These are phyloP conservation scores for Ceratobasidium sp. DNA, from an alignment of 1,284 basidiomycete species.

Conservation along the genomic window DNA sequence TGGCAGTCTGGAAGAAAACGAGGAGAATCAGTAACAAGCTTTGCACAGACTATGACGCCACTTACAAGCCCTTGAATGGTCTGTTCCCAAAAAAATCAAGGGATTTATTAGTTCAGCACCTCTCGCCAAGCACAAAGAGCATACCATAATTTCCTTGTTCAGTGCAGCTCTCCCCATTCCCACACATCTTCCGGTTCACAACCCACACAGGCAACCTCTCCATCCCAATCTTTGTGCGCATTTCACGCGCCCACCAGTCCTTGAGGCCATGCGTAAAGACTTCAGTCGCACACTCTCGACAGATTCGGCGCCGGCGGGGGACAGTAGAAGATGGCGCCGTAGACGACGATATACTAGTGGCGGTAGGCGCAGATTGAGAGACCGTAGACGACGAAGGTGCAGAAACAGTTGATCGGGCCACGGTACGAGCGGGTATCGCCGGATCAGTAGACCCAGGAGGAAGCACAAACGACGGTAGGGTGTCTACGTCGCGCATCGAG, in stretches of 20 bases:
- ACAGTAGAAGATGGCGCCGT: not conserved
- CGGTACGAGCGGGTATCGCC: not conserved
- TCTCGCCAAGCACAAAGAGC: not conserved
- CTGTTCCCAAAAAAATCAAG: not conserved
- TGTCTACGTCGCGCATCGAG: conserved; percentile 33
- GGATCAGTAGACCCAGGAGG: conserved; percentile 13
- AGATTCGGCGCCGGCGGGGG: conserved; percentile 31
- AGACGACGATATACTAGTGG: not conserved
- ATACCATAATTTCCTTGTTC: conserved; percentile 34
- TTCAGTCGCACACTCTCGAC: conserved; percentile 36
- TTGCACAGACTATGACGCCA: not conserved
- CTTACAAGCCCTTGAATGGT: conserved; percentile 40
- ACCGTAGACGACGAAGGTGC: not conserved
- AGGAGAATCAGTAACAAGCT: not conserved
- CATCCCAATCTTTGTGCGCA: conserved; percentile 23
- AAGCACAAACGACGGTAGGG: conserved; percentile 19
- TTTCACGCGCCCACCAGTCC: conserved; percentile 39
- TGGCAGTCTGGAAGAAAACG: conserved; percentile 15
- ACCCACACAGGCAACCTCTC: conserved; percentile 40
- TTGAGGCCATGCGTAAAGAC: conserved; percentile 29
- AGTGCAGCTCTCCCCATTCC: conserved; percentile 15
- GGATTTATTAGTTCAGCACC: not conserved
- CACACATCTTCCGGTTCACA: conserved; percentile 13
- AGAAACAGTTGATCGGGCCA: not conserved
- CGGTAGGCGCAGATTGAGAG: not conserved